Evolutionary conservation across 1,139 yeast genomes (phyloP), one percentile per base, ranked within the genome.

Genomic region (Sugiyamaella japonica): DNA sequence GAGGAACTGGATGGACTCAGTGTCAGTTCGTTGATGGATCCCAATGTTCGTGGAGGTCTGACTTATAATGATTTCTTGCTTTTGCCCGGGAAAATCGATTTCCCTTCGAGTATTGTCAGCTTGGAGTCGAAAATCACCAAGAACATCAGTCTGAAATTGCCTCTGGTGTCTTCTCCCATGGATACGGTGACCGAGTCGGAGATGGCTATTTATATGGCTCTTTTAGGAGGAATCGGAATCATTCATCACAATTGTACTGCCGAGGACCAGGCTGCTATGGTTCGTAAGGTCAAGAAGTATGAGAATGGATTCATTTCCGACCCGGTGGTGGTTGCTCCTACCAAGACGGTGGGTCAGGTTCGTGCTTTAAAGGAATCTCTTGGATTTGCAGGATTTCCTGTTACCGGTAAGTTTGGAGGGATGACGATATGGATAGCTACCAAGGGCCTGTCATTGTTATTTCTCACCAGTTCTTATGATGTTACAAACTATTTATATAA

Each of bases 211-310:
- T 85, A 90, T 76, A 91, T 93, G 97, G 98, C 99, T 65, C 82
- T 93, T 65, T 83, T 91, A 66, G 99, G 99, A 72, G 99, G 99
- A 75, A 90, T 93, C 73, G 99, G 99, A 82, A 89, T 95, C 69
- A 85, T 93, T 66, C 99, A 93, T 75, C 98, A 93, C 80, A 93
- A 93, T 81, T 91, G 97, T 77, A 73, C 96, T 58, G 81, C 96
- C 59, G 98, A 93, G 52, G 98, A 90, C 73, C 99, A 93, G 78
- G 99, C 99, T 59, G 97, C 84, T 64, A 93, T 93, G 99, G 99
- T 93, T 61, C 87, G 81, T 74, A 88, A 88, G 76, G 99, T 93
- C 65, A 93, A 93, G 82, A 90, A 88, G 75, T 93, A 79, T 76
- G 99, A 93, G 79, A 93, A 93, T 73, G 99, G 99, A 44, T 93